Evolutionary conservation across 345 rosid species (phyloP).

Genomic region (Gynandropsis gynandra): DNA sequence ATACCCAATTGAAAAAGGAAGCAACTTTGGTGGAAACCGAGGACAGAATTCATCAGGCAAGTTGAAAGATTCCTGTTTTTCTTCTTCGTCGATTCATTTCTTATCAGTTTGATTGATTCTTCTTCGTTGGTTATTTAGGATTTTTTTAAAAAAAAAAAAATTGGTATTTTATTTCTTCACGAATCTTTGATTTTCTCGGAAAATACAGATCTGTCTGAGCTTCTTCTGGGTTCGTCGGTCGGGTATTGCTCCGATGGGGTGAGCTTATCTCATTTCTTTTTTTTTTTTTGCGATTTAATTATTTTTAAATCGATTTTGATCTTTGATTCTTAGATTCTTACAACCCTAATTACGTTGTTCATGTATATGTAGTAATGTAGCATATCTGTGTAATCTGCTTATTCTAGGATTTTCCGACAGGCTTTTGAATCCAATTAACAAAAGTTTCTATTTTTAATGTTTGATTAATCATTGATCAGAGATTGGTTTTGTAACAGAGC

Average conservation of each 20-base stretch:
- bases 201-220: slow-evolving; percentile 36
- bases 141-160: no score
- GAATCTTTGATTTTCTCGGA: slow-evolving; percentile 13
- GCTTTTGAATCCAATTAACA: neutral
- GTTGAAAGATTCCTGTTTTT: slow-evolving; percentile 12
- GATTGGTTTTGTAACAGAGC: slow-evolving; percentile 67
- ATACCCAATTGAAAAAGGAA: slow-evolving; percentile 20
- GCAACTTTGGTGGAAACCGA: slow-evolving; percentile 13
- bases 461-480: slow-evolving; percentile 24
- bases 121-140: slow-evolving; percentile 20
- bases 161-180: slow-evolving; percentile 18
- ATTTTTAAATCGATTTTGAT: slow-evolving; percentile 18
- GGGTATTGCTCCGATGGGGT: slow-evolving; percentile 66
- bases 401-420: neutral
- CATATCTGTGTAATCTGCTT: slow-evolving; percentile 5
- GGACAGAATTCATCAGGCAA: slow-evolving; percentile 21
- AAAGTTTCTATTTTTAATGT: slow-evolving; percentile 15
- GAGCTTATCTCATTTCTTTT: slow-evolving; percentile 28
- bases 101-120: slow-evolving; percentile 19
- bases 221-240: slow-evolving; percentile 21
- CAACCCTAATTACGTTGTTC: slow-evolving; percentile 17
- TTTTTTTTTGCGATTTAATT: slow-evolving; percentile 15
- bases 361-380: neutral
- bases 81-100: neutral
- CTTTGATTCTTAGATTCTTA: slow-evolving; percentile 16